These are phyloP conservation scores for Pestalotiopsis sp. DNA, from an alignment of 2,329 filamentous ascomycete species.

Conservation along the genomic window DNA sequence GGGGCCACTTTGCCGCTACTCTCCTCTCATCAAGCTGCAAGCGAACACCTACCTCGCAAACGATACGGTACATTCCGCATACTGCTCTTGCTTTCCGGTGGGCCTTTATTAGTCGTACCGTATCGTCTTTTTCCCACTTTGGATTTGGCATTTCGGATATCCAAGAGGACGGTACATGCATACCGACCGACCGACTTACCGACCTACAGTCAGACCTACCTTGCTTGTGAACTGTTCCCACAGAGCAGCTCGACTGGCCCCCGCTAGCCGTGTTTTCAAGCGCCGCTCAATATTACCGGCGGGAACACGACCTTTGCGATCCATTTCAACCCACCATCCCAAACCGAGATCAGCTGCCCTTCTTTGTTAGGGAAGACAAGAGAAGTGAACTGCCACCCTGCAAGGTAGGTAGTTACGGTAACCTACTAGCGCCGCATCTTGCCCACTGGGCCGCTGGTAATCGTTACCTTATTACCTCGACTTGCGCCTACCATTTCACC, in stretches of 20 bases:
- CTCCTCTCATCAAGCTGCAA: constrained; percentile 1
- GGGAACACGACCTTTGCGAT: not conserved
- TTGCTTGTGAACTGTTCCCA: not conserved
- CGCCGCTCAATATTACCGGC: not conserved
- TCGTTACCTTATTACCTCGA: not conserved
- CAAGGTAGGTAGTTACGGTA: not conserved
- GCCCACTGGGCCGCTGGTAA: not conserved
- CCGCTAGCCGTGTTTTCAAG: constrained; percentile 1
- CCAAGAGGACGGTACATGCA: not conserved
- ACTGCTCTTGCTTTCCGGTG: constrained; percentile 11
- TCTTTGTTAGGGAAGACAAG: not conserved
- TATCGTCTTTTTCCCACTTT: not conserved
- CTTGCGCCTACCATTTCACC: not conserved
- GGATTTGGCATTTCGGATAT: not conserved
- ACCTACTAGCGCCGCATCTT: not conserved
- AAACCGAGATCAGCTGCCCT: constrained; percentile 4
- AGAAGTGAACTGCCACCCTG: not conserved
- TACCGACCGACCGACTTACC: not conserved
- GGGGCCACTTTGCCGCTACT: not conserved
- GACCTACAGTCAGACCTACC: not conserved
- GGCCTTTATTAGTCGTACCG: not conserved
- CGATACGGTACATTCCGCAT: not conserved
- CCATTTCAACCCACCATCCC: not conserved
- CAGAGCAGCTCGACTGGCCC: not conserved
- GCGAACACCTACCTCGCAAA: constrained; percentile 6